Conservation (phyloP, 345 rosid genomes). For the Melastoma malabathricum region DNA sequence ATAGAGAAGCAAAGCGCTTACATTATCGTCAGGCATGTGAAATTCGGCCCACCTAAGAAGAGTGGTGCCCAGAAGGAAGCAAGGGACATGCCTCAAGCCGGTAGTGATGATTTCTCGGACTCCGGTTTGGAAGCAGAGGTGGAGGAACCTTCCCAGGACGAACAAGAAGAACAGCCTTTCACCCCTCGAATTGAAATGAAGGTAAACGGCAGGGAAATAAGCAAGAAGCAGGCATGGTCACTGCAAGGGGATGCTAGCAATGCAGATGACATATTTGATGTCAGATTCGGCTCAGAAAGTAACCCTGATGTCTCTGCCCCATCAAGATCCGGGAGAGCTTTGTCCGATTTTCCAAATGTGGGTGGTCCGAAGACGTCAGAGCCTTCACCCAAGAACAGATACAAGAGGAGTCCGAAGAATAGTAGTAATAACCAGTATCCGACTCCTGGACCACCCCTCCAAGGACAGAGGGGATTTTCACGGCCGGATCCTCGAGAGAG, state of each 20-base stretch:
- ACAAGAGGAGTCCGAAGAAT: constrained; percentile 16
- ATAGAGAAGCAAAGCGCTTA: constrained; percentile 51
- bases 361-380: not conserved
- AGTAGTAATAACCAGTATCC: constrained; percentile 25
- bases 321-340: not conserved
- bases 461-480: constrained; percentile 8
- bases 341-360: not conserved
- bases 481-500: constrained; percentile 16
- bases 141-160: not conserved
- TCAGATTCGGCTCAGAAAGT: no score
- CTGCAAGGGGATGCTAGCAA: no score
- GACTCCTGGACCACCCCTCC: constrained; percentile 6
- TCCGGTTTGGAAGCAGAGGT: constrained; percentile 5
- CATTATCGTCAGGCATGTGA: constrained; percentile 49
- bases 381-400: constrained; percentile 28
- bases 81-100: constrained; percentile 8
- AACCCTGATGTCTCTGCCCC: not conserved
- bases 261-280: no score
- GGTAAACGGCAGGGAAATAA: no score
- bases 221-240: no score
- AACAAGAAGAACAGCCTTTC: no score
- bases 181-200: no score
- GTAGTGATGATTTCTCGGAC: constrained; percentile 10
- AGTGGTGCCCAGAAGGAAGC: constrained; percentile 33
- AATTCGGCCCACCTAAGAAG: constrained; percentile 65